phyloP scores from a whole-genome alignment of 257 asterid species.

The Ballota nigra region DNA sequence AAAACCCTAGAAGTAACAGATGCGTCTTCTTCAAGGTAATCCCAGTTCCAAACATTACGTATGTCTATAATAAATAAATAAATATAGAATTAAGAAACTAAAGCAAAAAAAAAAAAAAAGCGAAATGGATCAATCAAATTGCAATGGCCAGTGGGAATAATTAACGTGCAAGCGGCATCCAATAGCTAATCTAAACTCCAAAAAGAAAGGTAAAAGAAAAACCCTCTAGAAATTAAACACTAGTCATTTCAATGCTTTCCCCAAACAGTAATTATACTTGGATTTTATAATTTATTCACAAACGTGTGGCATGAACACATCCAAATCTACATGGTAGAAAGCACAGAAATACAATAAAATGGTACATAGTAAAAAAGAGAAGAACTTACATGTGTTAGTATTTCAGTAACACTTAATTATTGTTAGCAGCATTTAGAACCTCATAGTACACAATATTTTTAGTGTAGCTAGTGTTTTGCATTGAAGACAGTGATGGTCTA shows the following conservation, averaged over 20 bases:
- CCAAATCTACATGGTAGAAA: conserved; percentile 5
- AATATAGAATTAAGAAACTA: neutral
- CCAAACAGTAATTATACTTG: neutral
- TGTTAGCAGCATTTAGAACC: too few species aligned
- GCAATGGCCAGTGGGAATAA: neutral
- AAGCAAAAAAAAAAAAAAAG: neutral
- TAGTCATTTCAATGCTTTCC: conserved; percentile 4
- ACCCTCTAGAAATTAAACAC: neutral
- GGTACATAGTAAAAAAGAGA: too few species aligned
- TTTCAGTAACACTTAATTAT: too few species aligned
- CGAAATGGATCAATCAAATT: neutral
- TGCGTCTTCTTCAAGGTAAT: neutral
- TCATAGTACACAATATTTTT: too few species aligned
- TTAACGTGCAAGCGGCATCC: neutral
- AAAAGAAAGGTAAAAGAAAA: too few species aligned
- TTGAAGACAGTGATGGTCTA: too few species aligned
- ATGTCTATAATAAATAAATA: neutral
- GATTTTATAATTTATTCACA: neutral
- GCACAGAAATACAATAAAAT: too few species aligned
- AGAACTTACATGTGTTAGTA: too few species aligned
- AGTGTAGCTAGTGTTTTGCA: too few species aligned
- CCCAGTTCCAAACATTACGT: neutral
- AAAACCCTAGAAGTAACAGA: neutral
- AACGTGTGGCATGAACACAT: neutral
- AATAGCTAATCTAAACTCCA: too few species aligned